Conservation (phyloP, 345 rosid species). For the Eucalyptus sp. region DNA sequence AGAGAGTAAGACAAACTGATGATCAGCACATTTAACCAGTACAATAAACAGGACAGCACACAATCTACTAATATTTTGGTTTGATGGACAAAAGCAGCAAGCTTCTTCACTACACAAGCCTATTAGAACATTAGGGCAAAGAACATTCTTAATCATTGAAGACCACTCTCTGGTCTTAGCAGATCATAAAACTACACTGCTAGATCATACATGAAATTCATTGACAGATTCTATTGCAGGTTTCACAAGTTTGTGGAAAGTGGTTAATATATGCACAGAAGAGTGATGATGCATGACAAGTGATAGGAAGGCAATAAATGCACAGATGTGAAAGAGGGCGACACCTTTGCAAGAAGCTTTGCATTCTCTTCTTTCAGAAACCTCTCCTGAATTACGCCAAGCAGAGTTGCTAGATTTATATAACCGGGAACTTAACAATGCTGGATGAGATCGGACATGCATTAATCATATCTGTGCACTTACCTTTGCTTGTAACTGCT, state of each 20-base stretch:
- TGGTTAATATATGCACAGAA: neutral
- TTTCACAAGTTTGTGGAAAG: neutral
- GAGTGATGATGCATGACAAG: neutral
- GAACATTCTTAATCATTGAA: neutral
- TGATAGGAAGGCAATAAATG: neutral
- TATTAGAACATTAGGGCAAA: neutral
- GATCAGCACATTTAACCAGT: neutral
- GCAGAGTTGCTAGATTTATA: neutral
- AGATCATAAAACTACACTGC: neutral
- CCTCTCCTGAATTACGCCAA: slow-evolving; percentile 24
- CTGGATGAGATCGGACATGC: neutral
- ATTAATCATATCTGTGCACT: neutral
- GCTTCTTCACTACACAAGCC: neutral
- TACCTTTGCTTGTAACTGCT: slow-evolving; percentile 37
- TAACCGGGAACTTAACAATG: neutral
- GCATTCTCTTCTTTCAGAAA: slow-evolving; percentile 30
- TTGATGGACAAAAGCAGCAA: neutral
- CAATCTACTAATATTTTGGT: neutral
- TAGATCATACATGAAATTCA: neutral
- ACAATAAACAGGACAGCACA: neutral
- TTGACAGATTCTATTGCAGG: neutral
- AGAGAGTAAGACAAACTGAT: neutral
- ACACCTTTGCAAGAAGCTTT: slow-evolving; percentile 25
- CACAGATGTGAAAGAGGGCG: neutral
- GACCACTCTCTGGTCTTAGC: neutral